These are phyloP conservation scores for Rhizopus stolonifer DNA, from an alignment of 371 early-diverging fungal genomes.

Conservation along the genomic window DNA sequence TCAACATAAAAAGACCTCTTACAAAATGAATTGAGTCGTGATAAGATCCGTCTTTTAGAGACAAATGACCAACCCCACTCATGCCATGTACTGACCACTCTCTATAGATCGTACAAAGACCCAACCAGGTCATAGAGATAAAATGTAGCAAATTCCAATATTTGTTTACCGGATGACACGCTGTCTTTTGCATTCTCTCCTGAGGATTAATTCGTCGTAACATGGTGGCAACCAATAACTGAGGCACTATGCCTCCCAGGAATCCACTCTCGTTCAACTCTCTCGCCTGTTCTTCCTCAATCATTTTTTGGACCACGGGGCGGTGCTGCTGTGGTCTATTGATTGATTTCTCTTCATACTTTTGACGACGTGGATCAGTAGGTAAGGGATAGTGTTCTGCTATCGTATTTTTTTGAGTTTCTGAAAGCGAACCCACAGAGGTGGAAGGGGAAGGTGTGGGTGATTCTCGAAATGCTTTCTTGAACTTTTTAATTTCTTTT, in stretches of 20 bases:
- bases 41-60: constrained; percentile 8
- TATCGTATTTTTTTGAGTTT: constrained; percentile 2
- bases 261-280: constrained; percentile 9
- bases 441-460: constrained; percentile 38
- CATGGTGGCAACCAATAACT: constrained; percentile 12
- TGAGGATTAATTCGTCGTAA: constrained; percentile 10
- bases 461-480: constrained; percentile 28
- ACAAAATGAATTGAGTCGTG: constrained; percentile 23
- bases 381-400: constrained; percentile 27
- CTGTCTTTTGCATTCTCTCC: background rate
- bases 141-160: constrained; percentile 62
- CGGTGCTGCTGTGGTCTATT: constrained; percentile 12
- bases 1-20: constrained; percentile 9
- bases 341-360: constrained; percentile 13
- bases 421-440: constrained; percentile 7
- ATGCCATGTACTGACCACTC: constrained; percentile 38
- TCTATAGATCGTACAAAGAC: constrained; percentile 46
- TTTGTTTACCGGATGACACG: constrained; percentile 16
- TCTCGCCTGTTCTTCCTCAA: constrained; percentile 21
- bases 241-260: constrained; percentile 12
- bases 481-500: background rate
- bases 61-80: constrained; percentile 34
- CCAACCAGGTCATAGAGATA: constrained; percentile 46
- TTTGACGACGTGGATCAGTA: constrained; percentile 16
- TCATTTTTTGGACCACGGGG: constrained; percentile 13